phyloP scores from a whole-genome alignment of 2,329 filamentous ascomycete species.

The Neofusicoccum sp. region DNA sequence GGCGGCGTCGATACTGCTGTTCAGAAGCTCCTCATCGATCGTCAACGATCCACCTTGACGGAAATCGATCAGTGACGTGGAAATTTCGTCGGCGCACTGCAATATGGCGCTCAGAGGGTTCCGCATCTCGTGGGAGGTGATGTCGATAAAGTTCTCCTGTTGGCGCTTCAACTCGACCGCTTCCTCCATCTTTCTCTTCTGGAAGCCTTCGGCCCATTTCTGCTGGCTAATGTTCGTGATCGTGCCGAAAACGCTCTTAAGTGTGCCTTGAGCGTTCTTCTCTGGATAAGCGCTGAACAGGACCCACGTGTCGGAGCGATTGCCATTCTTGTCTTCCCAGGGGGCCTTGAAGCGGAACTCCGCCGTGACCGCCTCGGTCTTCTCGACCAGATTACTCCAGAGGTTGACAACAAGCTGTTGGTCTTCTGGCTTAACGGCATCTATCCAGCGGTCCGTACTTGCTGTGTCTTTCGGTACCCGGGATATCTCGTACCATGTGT shows the following conservation, averaged over 20 bases:
- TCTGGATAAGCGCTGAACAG: slow-evolving; percentile 77
- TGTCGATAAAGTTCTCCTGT: slow-evolving; percentile 82
- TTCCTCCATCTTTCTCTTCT: slow-evolving; percentile 76
- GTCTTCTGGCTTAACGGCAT: slow-evolving; percentile 70
- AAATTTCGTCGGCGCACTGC: slow-evolving; percentile 77
- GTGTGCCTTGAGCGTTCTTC: slow-evolving; percentile 61
- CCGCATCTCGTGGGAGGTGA: slow-evolving; percentile 75
- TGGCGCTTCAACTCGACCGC: slow-evolving; percentile 79
- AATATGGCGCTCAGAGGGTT: slow-evolving; percentile 75
- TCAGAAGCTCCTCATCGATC: slow-evolving; percentile 51
- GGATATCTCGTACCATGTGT: slow-evolving; percentile 72
- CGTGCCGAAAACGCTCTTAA: slow-evolving; percentile 77
- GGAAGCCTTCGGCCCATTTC: slow-evolving; percentile 81
- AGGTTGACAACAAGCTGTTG: slow-evolving; percentile 58
- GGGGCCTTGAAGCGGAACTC: slow-evolving; percentile 76
- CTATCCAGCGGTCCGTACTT: slow-evolving; percentile 69
- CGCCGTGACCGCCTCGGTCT: slow-evolving; percentile 66
- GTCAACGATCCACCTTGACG: slow-evolving; percentile 52
- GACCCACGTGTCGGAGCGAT: slow-evolving; percentile 71
- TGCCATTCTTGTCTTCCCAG: slow-evolving; percentile 62
- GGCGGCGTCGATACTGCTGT: slow-evolving; percentile 69
- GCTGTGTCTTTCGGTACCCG: slow-evolving; percentile 63
- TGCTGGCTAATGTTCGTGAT: slow-evolving; percentile 86
- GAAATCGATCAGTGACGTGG: slow-evolving; percentile 50
- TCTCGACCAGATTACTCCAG: slow-evolving; percentile 65